A percentile compares a stretch with the other conserved stretches of the same genome.
Conservation (phyloP, 2,329 filamentous ascomycete genomes). For the Cadophora luteo-olivacea region DNA sequence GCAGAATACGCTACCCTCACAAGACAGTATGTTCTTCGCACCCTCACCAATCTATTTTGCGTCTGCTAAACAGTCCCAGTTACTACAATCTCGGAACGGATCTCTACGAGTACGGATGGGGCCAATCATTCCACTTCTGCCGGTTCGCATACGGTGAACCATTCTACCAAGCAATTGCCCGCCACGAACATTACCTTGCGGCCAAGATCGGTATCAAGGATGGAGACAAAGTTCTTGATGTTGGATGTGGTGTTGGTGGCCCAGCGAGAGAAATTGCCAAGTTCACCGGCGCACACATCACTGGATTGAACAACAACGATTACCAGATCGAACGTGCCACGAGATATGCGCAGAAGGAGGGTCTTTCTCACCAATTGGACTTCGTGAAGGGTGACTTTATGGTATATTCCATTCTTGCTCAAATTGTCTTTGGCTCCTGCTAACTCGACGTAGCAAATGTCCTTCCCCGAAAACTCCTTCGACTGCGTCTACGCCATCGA, state of each 20-base stretch:
- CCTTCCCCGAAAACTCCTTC: slow-evolving; percentile 88
- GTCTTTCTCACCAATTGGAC: slow-evolving; percentile 77
- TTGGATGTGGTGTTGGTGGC: slow-evolving; percentile 96
- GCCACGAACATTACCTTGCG: slow-evolving; percentile 97
- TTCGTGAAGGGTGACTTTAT: slow-evolving; percentile 99
- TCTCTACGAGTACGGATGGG: slow-evolving; percentile 97
- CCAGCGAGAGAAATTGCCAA: slow-evolving; percentile 96
- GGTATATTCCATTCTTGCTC: slow-evolving; percentile 50
- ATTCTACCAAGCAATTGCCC: slow-evolving; percentile 90
- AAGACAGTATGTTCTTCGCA: slow-evolving; percentile 74
- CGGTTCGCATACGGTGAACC: slow-evolving; percentile 87
- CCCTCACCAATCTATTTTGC: not conserved
- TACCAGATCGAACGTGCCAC: slow-evolving; percentile 98
- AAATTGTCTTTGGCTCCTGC: not conserved
- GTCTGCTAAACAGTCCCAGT: slow-evolving; percentile 51
- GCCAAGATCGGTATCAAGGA: slow-evolving; percentile 87
- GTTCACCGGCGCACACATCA: slow-evolving; percentile 89
- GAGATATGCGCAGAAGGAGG: slow-evolving; percentile 82
- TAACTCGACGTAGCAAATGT: slow-evolving; percentile 74
- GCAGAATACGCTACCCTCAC: slow-evolving; percentile 94
- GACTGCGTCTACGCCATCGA: slow-evolving; percentile 98
- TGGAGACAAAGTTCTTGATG: slow-evolving; percentile 90
- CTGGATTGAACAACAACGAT: slow-evolving; percentile 98
- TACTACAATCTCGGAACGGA: slow-evolving; percentile 98
- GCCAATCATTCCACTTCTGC: slow-evolving; percentile 96